A percentile compares a stretch with the other conserved stretches of the same genome.
Conservation (phyloP, 208 protist species). For the Wallacemonas rigidus region DNA sequence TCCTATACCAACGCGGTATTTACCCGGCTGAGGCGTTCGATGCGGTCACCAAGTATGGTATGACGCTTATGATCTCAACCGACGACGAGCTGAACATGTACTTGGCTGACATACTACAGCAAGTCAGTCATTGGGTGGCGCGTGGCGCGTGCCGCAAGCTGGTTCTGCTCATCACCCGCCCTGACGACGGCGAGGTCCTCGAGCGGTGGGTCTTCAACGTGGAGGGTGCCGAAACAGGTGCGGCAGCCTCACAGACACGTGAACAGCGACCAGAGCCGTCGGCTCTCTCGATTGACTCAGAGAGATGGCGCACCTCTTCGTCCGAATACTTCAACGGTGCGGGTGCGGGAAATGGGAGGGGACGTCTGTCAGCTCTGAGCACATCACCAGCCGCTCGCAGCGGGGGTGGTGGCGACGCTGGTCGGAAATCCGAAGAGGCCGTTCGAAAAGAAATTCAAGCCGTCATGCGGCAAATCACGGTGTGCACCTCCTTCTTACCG, state of each 20-base stretch:
- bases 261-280: background rate
- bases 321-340: constrained; percentile 18
- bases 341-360: background rate
- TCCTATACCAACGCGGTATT: constrained; percentile 97
- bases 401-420: no score
- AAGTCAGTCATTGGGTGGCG: constrained; percentile 94
- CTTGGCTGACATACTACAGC: constrained; percentile 93
- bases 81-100: constrained; percentile 96
- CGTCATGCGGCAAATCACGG: constrained; percentile 97
- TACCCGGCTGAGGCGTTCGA: constrained; percentile 97
- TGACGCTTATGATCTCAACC: constrained; percentile 94
- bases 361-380: background rate
- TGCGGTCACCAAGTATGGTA: constrained; percentile 94
- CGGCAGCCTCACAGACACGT: no score
- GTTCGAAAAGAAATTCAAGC: constrained; percentile 95
- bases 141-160: constrained; percentile 92
- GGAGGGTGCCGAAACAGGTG: constrained; percentile 15
- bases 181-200: constrained; percentile 61
- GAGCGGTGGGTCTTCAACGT: constrained; percentile 98
- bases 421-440: constrained; percentile 73
- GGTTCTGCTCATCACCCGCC: constrained; percentile 91
- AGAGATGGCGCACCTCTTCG: constrained; percentile 9
- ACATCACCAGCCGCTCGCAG: constrained; percentile 1
- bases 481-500: constrained; percentile 96
- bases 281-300: background rate